These are phyloP conservation scores for Naganishia randhawae DNA, from an alignment of 768 basidiomycete species.

Conservation along the genomic window DNA sequence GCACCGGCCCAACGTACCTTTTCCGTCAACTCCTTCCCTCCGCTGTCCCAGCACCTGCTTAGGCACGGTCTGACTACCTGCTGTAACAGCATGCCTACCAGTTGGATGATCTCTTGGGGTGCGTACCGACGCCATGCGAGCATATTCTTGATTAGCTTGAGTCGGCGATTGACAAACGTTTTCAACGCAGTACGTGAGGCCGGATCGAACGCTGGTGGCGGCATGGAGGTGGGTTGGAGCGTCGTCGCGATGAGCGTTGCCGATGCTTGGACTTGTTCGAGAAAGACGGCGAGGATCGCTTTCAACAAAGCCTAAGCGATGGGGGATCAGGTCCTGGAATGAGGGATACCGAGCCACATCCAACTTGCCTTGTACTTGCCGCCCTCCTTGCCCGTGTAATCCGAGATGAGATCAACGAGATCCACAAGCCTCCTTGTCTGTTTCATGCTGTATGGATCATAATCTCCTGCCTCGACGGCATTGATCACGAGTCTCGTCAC, in stretches of 20 bases:
- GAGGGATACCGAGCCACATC: not conserved
- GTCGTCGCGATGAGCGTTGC: conserved; percentile 38
- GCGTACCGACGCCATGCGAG: conserved; percentile 72
- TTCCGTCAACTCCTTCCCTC: conserved; percentile 64
- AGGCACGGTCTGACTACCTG: conserved; percentile 65
- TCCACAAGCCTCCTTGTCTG: conserved; percentile 66
- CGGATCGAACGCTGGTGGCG: conserved; percentile 65
- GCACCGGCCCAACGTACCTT: conserved; percentile 55
- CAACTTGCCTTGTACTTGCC: conserved; percentile 53
- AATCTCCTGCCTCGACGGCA: conserved; percentile 69
- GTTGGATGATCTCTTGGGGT: conserved; percentile 59
- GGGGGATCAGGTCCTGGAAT: not conserved
- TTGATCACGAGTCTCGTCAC: conserved; percentile 71
- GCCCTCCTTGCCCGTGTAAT: conserved; percentile 61
- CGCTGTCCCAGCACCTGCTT: conserved; percentile 78
- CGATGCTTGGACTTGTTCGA: conserved; percentile 55
- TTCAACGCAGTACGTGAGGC: conserved; percentile 67
- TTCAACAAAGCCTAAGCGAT: conserved; percentile 55
- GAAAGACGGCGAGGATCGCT: conserved; percentile 57
- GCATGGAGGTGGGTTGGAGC: conserved; percentile 33
- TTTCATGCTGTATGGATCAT: conserved; percentile 72
- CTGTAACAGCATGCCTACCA: conserved; percentile 61
- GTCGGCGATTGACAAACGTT: conserved; percentile 63
- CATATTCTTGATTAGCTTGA: conserved; percentile 71
- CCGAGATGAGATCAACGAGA: conserved; percentile 74